Base-by-base conservation (phyloP, 2,329 filamentous ascomycete genomes). In the Acarospora socialis region DNA sequence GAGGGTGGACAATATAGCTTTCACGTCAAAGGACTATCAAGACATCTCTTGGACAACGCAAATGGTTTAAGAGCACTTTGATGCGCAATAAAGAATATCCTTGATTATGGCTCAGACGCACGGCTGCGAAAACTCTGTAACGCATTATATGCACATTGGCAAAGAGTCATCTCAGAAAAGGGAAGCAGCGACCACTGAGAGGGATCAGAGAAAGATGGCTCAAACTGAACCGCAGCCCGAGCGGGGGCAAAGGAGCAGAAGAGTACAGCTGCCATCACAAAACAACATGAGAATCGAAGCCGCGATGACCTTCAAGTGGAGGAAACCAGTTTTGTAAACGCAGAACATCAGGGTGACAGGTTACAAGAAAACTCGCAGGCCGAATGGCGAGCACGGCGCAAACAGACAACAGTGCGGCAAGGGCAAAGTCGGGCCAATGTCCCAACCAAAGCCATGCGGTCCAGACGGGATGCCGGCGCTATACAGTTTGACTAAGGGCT, bases 1-100 rank as follows among this genome's bases (percentile, higher is more conserved):
- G 33, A 39, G 23, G 40, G 33, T 22, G 28, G 23, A 12, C 34
- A 39, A 29, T 26, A 30, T 14, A 39, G 32, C 7, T 43, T 43
- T 20, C 38, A 43, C 28, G 29, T 39, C 7, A 21, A 34, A 22
- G 27, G 16, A 10, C 15, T 41, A 5, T 30, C 38, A 26, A 7
- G 23, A 13, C 22, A 43, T 33, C 16, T 33, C 16, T 27, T 43
- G 16, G 9, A 20, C 1, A 34, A 43, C 16, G 10, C 16, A 16
- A 28, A 35, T 17, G 28, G 29, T 17, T 28, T 43, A 14, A 36
- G 34, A 38, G 34, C 32, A 10, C 4, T 40, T 34, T 35, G 34
- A n/a, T 30, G 34, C 36, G 37, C 39, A 19, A 32, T 39, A 10
- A 43, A 40, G 32, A 43, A 43, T 29, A 43, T 41, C 17, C 36